Evolutionary conservation across 2,329 filamentous ascomycete genomes (phyloP), one percentile per base, ranked within the genome.

Genomic region (Purpureocillium takamizusanense): DNA sequence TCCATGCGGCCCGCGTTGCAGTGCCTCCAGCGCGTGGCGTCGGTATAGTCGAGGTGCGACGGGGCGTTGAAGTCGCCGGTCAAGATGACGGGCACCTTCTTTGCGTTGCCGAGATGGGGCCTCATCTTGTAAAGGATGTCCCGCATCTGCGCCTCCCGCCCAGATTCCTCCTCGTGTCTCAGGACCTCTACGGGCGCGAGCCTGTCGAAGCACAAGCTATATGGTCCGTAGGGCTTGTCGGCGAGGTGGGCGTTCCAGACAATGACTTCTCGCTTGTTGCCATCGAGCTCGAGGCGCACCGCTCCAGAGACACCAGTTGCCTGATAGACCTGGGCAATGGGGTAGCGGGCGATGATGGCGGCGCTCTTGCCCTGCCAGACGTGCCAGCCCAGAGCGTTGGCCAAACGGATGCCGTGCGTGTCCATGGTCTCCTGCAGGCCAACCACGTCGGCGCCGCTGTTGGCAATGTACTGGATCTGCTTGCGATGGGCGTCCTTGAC

Each of bases 11-110:
- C 51, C 32, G 53, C 54, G 9, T 59, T 60, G 39, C 63, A 66
- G 49, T 67, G 56, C 41, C 51, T 52, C 4, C 55, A 45, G 21
- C 49, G 48, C 2, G 53, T 46, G 5, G 46, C 52, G 5, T 62
- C 54, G 4, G 54, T 59, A 50, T 56, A 67, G 51, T 67, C 64
- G 2, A 66, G 52, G 33, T 67, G 63, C 14, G 64, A 67, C 0
- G 64, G 63, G 1, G 64, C 61, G 44, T 66, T 67, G 42, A 66
- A 62, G 46, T 67, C 64, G 15, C 64, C 64, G 1, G 58, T 49
- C 2, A 67, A 38, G 23, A 67, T 41, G 1, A 65, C 56, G 4
- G 64, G 62, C 1, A 55, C 42, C 0, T 51, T 46, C 17, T 60
- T 52, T 0, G 59, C 47, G 17, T 57, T 42, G 7, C 42, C 44